Evolutionary conservation across 2,329 filamentous ascomycete species (phyloP).

Genomic region (Fusarium pininemorale): DNA sequence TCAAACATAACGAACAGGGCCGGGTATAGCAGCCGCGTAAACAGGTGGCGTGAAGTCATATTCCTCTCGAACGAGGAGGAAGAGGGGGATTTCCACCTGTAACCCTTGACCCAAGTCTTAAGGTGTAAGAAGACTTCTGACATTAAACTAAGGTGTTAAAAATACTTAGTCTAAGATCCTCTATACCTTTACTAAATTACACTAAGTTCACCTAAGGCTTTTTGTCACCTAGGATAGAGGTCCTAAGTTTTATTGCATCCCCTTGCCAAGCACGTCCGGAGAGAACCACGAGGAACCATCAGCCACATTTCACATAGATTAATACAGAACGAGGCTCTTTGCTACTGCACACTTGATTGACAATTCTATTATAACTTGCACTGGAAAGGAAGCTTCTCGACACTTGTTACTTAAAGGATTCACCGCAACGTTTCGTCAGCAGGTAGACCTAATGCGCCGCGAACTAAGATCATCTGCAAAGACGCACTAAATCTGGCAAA

Average conservation of each 20-base stretch:
- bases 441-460: slow-evolving; percentile 5
- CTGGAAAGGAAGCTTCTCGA: background rate
- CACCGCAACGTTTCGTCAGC: slow-evolving; percentile 8
- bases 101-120: background rate
- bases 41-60: slow-evolving; percentile 23
- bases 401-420: slow-evolving; percentile 17
- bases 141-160: no score
- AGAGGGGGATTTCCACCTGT: slow-evolving; percentile 17
- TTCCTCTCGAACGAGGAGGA: background rate
- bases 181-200: no score
- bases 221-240: no score
- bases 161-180: no score
- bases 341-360: background rate
- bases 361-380: background rate
- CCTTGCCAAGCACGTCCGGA: background rate
- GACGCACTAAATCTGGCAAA: background rate
- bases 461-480: background rate
- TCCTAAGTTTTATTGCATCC: no score
- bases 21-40: slow-evolving; percentile 19
- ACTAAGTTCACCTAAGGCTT: no score
- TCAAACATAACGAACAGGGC: slow-evolving; percentile 26
- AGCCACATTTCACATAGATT: slow-evolving; percentile 33
- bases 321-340: background rate
- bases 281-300: background rate
- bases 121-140: no score